Conservation (phyloP, 2,329 filamentous ascomycete species). For the Trichoderma sp. region DNA sequence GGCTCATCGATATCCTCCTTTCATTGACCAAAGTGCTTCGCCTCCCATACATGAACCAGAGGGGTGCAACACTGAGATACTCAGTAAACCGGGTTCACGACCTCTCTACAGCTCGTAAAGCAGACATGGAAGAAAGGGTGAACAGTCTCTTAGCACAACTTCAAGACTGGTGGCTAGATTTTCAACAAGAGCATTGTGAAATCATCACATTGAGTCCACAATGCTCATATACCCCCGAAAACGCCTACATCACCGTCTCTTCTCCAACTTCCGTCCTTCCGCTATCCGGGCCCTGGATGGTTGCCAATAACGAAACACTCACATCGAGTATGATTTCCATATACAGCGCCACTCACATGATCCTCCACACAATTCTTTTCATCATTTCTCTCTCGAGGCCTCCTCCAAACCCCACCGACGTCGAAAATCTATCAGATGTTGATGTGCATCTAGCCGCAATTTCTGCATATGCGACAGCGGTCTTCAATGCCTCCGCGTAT, state of each 20-base stretch:
- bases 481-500: constrained; percentile 1
- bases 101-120: constrained; percentile 6
- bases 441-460: not conserved
- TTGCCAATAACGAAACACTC: constrained; percentile 1
- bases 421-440: not conserved
- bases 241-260: not conserved
- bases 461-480: not conserved
- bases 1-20: constrained; percentile 9
- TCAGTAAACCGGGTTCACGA: constrained; percentile 2
- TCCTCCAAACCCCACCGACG: not conserved
- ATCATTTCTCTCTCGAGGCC: not conserved
- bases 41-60: not conserved
- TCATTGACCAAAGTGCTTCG: not conserved
- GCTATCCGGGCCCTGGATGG: constrained; percentile 1
- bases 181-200: not conserved
- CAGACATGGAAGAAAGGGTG: not conserved
- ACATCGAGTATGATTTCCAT: constrained; percentile 5
- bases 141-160: not conserved
- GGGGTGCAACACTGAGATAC: not conserved
- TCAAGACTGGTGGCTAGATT: not conserved
- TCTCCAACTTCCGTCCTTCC: not conserved
- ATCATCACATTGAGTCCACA: not conserved
- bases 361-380: constrained; percentile 8
- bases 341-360: not conserved
- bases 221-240: not conserved